These are phyloP conservation scores for Orbilia quercus DNA, from an alignment of 2,329 filamentous ascomycete genomes.

Conservation along the genomic window DNA sequence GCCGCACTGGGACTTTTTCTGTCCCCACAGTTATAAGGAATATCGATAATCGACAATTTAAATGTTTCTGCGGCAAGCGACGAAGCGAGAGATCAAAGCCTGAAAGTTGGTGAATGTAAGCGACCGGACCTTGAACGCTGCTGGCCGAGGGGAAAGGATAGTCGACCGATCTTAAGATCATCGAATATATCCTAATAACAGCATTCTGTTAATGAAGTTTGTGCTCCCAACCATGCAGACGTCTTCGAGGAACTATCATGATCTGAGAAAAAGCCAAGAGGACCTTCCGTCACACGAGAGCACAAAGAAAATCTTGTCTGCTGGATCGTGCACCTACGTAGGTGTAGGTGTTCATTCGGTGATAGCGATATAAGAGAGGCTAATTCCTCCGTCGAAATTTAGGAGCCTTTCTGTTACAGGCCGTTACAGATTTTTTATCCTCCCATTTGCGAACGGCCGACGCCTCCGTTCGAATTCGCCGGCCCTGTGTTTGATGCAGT, in stretches of 20 bases:
- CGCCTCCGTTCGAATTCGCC: constrained; percentile 30
- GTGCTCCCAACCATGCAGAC: constrained; percentile 1
- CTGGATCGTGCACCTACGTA: constrained; percentile 9
- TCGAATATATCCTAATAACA: not conserved
- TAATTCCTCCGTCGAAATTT: constrained; percentile 20
- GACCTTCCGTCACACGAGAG: constrained; percentile 6
- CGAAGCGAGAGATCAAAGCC: constrained; percentile 14
- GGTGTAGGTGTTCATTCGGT: no score
- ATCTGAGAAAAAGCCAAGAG: constrained; percentile 13
- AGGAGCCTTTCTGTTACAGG: constrained; percentile 6
- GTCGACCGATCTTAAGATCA: constrained; percentile 16
- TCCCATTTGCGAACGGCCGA: constrained; percentile 15
- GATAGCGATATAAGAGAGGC: constrained; percentile 8
- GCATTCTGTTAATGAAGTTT: not conserved
- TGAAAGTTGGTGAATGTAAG: constrained; percentile 36
- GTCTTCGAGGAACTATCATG: constrained; percentile 19
- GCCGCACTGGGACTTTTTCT: constrained; percentile 22
- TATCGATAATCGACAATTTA: constrained; percentile 17
- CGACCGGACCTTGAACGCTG: constrained; percentile 25
- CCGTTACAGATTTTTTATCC: not conserved
- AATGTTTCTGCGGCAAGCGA: constrained; percentile 32
- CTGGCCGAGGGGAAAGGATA: constrained; percentile 21
- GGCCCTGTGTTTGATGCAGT: constrained; percentile 9
- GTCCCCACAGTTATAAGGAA: not conserved
- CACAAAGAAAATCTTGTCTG: not conserved